Percentiles rank a stretch among this genome's conserved stretches.
These are phyloP conservation scores for Ilex asprella DNA, from an alignment of 257 asterid species.

Conservation along the genomic window DNA sequence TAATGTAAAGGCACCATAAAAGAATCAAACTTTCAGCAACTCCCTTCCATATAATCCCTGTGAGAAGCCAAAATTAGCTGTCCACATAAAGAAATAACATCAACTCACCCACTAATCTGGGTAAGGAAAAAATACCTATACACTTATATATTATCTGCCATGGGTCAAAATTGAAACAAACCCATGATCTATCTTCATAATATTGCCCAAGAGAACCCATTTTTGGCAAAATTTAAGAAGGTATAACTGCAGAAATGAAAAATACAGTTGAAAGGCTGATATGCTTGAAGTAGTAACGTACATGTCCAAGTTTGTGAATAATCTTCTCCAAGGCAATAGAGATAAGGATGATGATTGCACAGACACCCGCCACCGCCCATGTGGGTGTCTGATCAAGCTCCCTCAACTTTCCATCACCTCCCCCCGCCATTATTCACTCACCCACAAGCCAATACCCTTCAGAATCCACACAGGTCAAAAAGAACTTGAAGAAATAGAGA, in stretches of 20 bases:
- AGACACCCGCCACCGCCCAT: conserved; percentile 92
- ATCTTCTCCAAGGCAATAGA: conserved; percentile 66
- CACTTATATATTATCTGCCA: too few relatives aligned
- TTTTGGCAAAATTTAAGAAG: too few relatives aligned
- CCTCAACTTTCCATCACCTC: conserved; percentile 16
- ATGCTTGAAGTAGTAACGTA: conserved; percentile 10
- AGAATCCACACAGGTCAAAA: too few relatives aligned
- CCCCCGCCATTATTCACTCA: not conserved
- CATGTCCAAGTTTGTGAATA: conserved; percentile 73
- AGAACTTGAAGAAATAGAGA: too few relatives aligned
- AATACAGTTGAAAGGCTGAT: not conserved
- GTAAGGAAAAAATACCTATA: not conserved
- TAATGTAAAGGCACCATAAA: too few relatives aligned
- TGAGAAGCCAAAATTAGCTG: not conserved
- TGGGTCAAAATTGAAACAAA: too few relatives aligned
- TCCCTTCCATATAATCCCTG: not conserved
- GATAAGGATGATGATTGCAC: conserved; percentile 62
- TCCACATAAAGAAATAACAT: not conserved
- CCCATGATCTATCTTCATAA: too few relatives aligned
- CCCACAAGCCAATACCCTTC: too few relatives aligned
- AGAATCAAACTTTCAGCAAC: too few relatives aligned
- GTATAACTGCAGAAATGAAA: not conserved
- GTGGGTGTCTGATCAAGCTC: conserved; percentile 73
- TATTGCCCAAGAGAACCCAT: too few relatives aligned
- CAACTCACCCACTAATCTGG: conserved; percentile 10